Base-by-base conservation (phyloP, 495 filamentous ascomycete species). In the Aspergillus biplanus region DNA sequence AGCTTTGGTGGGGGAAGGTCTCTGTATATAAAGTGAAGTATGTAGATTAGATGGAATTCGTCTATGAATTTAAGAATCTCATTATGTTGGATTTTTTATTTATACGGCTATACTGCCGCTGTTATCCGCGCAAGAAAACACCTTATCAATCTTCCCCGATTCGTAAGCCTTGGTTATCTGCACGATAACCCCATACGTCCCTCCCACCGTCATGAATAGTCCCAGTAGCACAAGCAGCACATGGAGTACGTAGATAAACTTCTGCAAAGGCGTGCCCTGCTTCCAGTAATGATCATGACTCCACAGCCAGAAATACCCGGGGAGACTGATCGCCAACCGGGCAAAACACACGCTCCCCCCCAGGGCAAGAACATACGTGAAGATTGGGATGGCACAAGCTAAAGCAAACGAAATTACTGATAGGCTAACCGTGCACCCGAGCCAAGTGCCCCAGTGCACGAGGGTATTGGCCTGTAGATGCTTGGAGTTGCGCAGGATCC, bases 341-440 rank as follows among this genome's bases (percentile, higher is more conserved):
- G 78, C 75, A 67, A 78, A 79, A 27, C 70, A 71, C 34, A 77
- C 48, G n/a, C 65, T 65, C 5, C 73, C 74, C 4, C 82, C 76
- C 15, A 84, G 61, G 0, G 77, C 78, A 35, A 92, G 65, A 35
- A 92, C 69, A 53, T 86, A 82, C 54, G 81, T 85, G 75, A 92
- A 92, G 67, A 89, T 83, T 0, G 90, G 90, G 32, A 92, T 89
- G 5, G 85, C 84, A 62, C 84, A 82, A 8, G 89, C 89, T 68
- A 92, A 81, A 56, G 91, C 66, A 78, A 85, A 91, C 0, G 88
- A 84, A 9, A 89, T 66, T 5, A 86, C 55, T 60, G 87, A 86
- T 54, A 90, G 71, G 44, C 70, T 54, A 8, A 80, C 54, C 5
- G 84, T 82, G 27, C 90, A 84, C 6, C 63, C 67, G 0, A 87